phyloP scores from a whole-genome alignment of 495 filamentous ascomycete genomes.

The Penicillium antarcticum region DNA sequence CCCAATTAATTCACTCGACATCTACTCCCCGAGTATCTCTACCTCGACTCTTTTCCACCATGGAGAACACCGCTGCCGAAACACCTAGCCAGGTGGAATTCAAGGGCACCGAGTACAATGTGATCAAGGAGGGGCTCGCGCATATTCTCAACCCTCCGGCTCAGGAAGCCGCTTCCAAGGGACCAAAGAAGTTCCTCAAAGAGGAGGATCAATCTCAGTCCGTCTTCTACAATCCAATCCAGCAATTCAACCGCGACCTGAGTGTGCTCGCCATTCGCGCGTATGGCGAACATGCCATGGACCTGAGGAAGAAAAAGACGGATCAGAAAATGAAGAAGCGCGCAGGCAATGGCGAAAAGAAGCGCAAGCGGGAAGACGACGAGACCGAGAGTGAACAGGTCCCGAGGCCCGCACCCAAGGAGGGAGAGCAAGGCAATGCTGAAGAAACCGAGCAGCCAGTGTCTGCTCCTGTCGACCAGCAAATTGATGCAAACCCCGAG shows the following conservation, averaged over 20 bases:
- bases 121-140: constrained; percentile 67
- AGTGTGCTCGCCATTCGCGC: constrained; percentile 86
- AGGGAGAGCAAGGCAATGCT: constrained; percentile 6
- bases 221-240: constrained; percentile 98
- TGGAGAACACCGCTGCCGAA: constrained; percentile 12
- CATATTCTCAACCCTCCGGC: constrained; percentile 58
- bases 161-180: constrained; percentile 45
- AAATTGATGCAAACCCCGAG: not conserved
- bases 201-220: constrained; percentile 59
- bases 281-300: constrained; percentile 67
- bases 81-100: constrained; percentile 25
- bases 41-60: constrained; percentile 9
- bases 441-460: constrained; percentile 8
- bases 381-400: constrained; percentile 15
- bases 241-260: constrained; percentile 96
- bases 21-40: not conserved
- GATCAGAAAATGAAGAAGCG: constrained; percentile 40
- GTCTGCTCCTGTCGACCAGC: not conserved
- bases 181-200: constrained; percentile 37
- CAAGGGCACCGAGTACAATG: constrained; percentile 54
- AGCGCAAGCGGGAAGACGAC: constrained; percentile 41
- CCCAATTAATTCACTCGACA: not conserved
- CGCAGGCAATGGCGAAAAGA: constrained; percentile 43
- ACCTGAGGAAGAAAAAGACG: constrained; percentile 30
- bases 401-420: constrained; percentile 10